These are phyloP conservation scores for Phytopythium chamaehyphon DNA, from an alignment of 352 stramenopile genomes.

Conservation along the genomic window DNA sequence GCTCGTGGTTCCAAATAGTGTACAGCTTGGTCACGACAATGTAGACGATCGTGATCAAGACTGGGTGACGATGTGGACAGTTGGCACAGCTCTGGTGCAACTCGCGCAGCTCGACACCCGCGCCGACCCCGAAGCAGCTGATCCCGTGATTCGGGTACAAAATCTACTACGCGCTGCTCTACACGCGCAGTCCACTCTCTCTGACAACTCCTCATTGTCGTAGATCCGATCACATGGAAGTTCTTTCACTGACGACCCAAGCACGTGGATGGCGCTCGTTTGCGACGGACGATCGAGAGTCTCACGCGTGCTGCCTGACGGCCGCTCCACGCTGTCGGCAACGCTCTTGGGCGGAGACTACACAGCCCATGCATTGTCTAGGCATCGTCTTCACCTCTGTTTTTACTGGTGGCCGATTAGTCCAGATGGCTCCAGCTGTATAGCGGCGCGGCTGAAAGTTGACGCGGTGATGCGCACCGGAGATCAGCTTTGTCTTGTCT, in stretches of 20 bases:
- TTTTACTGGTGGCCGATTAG: background rate
- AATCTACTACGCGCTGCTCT: too few species aligned
- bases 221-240: too few species aligned
- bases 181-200: too few species aligned
- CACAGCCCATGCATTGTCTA: background rate
- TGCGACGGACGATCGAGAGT: slow-evolving; percentile 20
- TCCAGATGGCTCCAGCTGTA: too few species aligned
- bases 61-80: slow-evolving; percentile 18
- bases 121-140: background rate
- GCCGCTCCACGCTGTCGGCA: slow-evolving; percentile 9
- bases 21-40: slow-evolving; percentile 6
- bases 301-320: slow-evolving; percentile 5
- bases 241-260: slow-evolving; percentile 12
- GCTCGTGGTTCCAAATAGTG: slow-evolving; percentile 14
- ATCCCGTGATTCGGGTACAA: too few species aligned
- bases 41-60: too few species aligned
- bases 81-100: slow-evolving; percentile 22
- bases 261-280: slow-evolving; percentile 30
- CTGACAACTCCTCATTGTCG: too few species aligned
- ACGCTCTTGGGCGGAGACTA: background rate
- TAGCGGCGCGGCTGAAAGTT: too few species aligned
- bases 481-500: too few species aligned
- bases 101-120: slow-evolving; percentile 21
- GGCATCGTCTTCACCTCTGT: background rate
- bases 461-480: too few species aligned